phyloP scores from a whole-genome alignment of 2,329 filamentous ascomycete species.

The Phoma sp. region DNA sequence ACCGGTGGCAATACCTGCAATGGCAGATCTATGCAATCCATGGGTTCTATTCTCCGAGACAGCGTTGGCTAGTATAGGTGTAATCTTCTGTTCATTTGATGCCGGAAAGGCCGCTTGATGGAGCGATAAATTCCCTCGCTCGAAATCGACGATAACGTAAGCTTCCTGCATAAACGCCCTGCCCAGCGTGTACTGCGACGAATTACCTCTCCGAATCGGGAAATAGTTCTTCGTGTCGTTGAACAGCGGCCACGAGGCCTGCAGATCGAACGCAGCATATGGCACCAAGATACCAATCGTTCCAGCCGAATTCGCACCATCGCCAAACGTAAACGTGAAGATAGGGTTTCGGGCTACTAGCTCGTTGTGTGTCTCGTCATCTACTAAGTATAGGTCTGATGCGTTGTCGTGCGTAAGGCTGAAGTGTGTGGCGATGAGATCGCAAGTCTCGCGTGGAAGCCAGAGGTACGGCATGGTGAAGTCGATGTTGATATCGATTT shows the following conservation, averaged over 20 bases:
- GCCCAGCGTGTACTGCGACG: conserved; percentile 37
- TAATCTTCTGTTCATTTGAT: not conserved
- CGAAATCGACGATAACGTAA: conserved; percentile 47
- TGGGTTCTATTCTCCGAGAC: not conserved
- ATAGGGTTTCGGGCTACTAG: conserved; percentile 28
- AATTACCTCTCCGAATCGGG: conserved; percentile 34
- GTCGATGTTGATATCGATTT: conserved; percentile 40
- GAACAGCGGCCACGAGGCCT: conserved; percentile 24
- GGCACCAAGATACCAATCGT: conserved; percentile 35
- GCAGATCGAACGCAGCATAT: conserved; percentile 38
- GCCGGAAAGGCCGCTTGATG: conserved; percentile 4
- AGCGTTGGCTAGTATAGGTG: not conserved
- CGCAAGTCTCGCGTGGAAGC: conserved; percentile 43
- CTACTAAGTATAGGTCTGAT: conserved; percentile 45
- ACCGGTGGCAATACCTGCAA: not conserved
- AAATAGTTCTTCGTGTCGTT: conserved; percentile 33
- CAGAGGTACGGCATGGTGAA: conserved; percentile 47
- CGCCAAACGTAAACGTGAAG: conserved; percentile 32
- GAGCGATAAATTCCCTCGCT: conserved; percentile 35
- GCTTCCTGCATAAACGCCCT: conserved; percentile 47
- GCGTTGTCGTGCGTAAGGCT: conserved; percentile 41
- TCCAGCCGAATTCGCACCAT: conserved; percentile 11
- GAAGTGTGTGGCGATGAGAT: conserved; percentile 46
- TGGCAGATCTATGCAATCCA: not conserved
- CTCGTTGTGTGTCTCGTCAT: conserved; percentile 30